Percentiles rank a stretch among this genome's conserved stretches.
Conservation (phyloP, 306 rosid species). For the Malus sieversii region DNA sequence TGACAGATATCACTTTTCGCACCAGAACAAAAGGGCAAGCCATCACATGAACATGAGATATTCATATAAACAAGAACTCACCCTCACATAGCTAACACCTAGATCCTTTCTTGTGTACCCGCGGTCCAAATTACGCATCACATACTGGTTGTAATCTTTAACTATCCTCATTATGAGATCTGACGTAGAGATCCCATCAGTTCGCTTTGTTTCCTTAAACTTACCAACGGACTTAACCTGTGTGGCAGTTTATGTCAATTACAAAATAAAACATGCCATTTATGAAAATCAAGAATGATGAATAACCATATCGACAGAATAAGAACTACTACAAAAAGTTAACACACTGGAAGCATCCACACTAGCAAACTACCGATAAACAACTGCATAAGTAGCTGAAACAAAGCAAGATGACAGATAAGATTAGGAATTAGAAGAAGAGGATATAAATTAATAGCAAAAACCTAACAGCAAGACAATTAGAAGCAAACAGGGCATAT, state of each 20-base stretch:
- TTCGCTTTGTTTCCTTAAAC: conserved; percentile 88
- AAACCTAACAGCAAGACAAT: background rate
- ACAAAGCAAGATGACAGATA: background rate
- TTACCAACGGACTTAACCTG: conserved; percentile 82
- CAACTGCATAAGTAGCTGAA: background rate
- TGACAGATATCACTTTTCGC: background rate
- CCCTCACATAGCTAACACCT: conserved; percentile 98
- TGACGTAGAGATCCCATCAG: conserved; percentile 93
- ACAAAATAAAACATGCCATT: background rate
- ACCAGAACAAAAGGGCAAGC: background rate
- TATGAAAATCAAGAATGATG: background rate
- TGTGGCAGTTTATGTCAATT: background rate
- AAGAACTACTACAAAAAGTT: background rate
- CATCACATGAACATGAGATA: background rate
- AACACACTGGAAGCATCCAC: background rate
- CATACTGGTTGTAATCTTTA: conserved; percentile 94
- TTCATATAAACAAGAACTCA: conserved; percentile 22
- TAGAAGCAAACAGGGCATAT: background rate
- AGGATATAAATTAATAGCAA: background rate
- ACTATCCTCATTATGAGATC: conserved; percentile 96
- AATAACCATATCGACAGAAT: background rate
- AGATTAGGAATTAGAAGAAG: background rate
- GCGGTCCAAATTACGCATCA: conserved; percentile 91
- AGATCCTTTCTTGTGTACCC: conserved; percentile 94
- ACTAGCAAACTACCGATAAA: background rate